These are phyloP conservation scores for Thuidium tamariscinum DNA, from an alignment of 225 moss, liverwort and hornwort species.

Conservation along the genomic window DNA sequence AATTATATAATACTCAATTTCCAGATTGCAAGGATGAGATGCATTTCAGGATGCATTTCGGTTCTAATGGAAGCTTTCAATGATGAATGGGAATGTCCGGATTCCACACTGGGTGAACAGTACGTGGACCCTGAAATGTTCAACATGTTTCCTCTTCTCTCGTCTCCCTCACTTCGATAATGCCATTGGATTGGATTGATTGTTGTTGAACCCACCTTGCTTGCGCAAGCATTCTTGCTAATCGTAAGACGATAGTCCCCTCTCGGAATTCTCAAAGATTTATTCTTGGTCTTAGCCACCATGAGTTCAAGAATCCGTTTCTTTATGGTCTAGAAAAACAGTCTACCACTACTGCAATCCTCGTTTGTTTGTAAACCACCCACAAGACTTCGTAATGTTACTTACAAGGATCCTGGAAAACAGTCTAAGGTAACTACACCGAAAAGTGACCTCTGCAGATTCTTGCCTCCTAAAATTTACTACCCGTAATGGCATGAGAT, in stretches of 20 bases:
- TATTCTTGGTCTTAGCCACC: background rate
- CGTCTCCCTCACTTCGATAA: no score
- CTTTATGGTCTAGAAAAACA: background rate
- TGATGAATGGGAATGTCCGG: background rate
- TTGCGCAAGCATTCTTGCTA: background rate
- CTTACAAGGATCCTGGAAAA: background rate
- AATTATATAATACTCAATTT: background rate
- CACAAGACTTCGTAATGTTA: background rate
- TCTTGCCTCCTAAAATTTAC: no score
- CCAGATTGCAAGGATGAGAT: background rate
- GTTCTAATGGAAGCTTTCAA: background rate
- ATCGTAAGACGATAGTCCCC: background rate
- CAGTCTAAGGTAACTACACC: no score
- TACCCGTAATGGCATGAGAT: no score
- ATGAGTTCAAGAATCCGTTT: background rate
- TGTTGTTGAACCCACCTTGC: no score
- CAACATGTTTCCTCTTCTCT: no score
- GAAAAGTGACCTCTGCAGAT: no score
- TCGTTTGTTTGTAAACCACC: background rate
- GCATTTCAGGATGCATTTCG: background rate
- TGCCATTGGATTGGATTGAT: no score
- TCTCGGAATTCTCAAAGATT: background rate
- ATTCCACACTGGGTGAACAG: background rate
- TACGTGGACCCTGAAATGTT: background rate
- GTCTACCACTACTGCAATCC: background rate